Base-by-base conservation (phyloP, 2,329 filamentous ascomycete genomes). In the Fusarium tricinctum region DNA sequence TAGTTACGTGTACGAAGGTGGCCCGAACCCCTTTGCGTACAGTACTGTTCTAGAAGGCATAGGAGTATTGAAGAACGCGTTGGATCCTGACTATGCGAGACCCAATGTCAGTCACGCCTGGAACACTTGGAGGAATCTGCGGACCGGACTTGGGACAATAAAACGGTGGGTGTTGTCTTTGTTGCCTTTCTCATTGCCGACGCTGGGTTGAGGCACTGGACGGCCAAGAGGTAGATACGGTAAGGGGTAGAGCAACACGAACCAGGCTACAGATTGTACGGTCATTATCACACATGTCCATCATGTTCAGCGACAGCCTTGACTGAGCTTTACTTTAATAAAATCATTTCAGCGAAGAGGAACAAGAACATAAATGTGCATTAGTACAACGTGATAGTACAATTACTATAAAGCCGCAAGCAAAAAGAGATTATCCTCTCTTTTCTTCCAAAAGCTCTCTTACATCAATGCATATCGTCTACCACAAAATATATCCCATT, bases 371-470 rank as follows among this genome's bases (percentile, higher is more conserved):
- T 39, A 28, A 23, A 49, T n/a, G 55, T 58, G 32, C 43, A 57
- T 56, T 28, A 53, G 50, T 58, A 23, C 45, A 65, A 51, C 52
- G 44, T 59, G 53, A 52, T 67, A 30, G 38, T 67, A 55, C 48
- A 69, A 63, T 69, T 69, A 67, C 52, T 67, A 55, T 38, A 52
- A 52, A 30, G 23, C 38, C 23, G 30, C 30, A 50, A 33, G 58
- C 58, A 44, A 55, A 35, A 59, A 35, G 48, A 39, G 55, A 49
- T 39, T 39, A 38, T 35, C 28, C 33, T 50, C 39, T 44, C 57
- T 56, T 44, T 47, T 48, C 43, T 43, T 22, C 42, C 39, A 14
- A 50, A 35, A 38, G 26, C 43, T 56, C 33, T 54, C 51, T 48
- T n/a, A 53, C 22, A 33, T 60, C 45, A 44, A 42, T 30, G 2